Evolutionary conservation across 768 basidiomycete genomes (phyloP).

Genomic region (Pulveroboletus sp.): DNA sequence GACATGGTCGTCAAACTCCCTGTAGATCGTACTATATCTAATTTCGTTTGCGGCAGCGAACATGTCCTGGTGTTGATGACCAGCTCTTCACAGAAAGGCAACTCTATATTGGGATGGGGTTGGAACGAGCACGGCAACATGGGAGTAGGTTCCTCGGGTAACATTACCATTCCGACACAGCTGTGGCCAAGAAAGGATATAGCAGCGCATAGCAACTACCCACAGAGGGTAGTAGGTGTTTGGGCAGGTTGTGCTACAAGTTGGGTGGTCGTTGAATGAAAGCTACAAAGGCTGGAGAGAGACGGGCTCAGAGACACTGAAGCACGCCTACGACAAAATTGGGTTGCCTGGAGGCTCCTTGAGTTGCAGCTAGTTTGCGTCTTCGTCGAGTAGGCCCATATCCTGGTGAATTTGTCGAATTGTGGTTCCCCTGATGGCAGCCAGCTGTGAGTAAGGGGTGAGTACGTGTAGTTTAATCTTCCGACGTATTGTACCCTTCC

Average conservation of each 20-base stretch:
- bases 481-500: slow-evolving; percentile 52
- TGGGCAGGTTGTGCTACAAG: slow-evolving; percentile 34
- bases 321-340: not conserved
- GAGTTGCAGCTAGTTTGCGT: slow-evolving; percentile 35
- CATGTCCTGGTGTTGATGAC: slow-evolving; percentile 54
- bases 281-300: not conserved
- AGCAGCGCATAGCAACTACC: slow-evolving; percentile 3
- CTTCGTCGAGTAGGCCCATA: slow-evolving; percentile 54
- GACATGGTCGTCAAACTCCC: slow-evolving; percentile 18
- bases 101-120: slow-evolving; percentile 77
- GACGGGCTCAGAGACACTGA: not conserved
- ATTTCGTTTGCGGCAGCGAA: slow-evolving; percentile 76
- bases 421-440: slow-evolving; percentile 61
- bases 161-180: slow-evolving; percentile 45
- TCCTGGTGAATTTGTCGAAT: slow-evolving; percentile 72
- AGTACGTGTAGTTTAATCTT: slow-evolving; percentile 6
- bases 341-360: not conserved
- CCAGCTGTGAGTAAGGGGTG: slow-evolving; percentile 48
- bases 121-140: slow-evolving; percentile 99
- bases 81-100: slow-evolving; percentile 23
- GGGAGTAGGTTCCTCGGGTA: slow-evolving; percentile 57
- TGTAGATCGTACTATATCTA: slow-evolving; percentile 24
- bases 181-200: slow-evolving; percentile 44
- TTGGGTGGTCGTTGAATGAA: slow-evolving; percentile 29
- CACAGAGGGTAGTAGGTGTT: slow-evolving; percentile 13